Conservation (phyloP, 495 filamentous ascomycete species). For the Trichoderma parareesei region DNA sequence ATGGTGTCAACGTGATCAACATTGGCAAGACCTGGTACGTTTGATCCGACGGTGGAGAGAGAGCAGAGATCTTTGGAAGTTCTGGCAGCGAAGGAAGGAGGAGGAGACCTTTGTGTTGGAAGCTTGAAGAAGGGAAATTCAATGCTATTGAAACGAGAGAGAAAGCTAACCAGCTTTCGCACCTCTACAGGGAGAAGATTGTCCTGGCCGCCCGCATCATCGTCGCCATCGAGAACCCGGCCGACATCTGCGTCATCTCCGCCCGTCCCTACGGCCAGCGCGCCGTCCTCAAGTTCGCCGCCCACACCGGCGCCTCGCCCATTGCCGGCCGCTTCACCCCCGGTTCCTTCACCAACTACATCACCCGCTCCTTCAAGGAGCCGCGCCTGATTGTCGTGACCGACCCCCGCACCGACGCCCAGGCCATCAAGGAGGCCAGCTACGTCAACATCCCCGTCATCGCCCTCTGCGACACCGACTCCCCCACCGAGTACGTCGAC, state of each 20-base stretch:
- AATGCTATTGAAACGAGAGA: not conserved
- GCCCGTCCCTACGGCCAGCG: constrained; percentile 99
- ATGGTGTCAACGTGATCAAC: constrained; percentile 97
- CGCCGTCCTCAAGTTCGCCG: constrained; percentile 97
- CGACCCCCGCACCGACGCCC: constrained; percentile 97
- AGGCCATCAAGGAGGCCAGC: constrained; percentile 99
- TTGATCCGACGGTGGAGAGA: not conserved
- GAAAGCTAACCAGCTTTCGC: constrained; percentile 1
- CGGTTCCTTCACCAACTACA: constrained; percentile 99
- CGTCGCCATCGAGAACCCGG: constrained; percentile 96
- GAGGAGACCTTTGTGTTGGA: not conserved
- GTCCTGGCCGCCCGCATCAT: constrained; percentile 97
- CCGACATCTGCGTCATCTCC: constrained; percentile 97
- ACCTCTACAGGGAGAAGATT: constrained; percentile 83
- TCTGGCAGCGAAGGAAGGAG: not conserved
- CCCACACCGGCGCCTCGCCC: constrained; percentile 92
- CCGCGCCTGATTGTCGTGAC: constrained; percentile 98
- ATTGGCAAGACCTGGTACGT: constrained; percentile 98
- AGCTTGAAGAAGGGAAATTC: not conserved
- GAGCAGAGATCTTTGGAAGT: not conserved
- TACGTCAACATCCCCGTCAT: constrained; percentile 99
- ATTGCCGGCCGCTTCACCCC: constrained; percentile 99
- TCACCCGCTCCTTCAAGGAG: constrained; percentile 99
- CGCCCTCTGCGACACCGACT: constrained; percentile 97
- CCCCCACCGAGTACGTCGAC: constrained; percentile 98